Evolutionary conservation across 2,329 filamentous ascomycete species (phyloP).

Genomic region (Amphichorda felina): DNA sequence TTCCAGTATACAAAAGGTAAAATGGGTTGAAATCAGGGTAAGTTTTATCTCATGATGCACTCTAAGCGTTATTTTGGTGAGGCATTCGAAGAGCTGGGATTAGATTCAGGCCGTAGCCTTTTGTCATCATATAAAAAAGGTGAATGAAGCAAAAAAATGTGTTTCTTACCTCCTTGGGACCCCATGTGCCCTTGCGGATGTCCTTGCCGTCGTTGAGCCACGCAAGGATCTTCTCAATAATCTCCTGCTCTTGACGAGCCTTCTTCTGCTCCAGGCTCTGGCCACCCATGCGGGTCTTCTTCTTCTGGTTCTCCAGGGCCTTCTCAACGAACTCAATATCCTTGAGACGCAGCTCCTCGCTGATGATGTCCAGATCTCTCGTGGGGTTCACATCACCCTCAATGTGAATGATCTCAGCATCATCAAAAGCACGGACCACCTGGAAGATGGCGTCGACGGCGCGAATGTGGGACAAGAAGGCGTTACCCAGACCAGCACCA

Average conservation of each 20-base stretch:
- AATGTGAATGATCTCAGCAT: constrained; percentile 98
- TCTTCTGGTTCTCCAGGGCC: constrained; percentile 79
- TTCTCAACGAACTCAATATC: constrained; percentile 99
- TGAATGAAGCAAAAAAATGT: constrained; percentile 9
- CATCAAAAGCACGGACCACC: constrained; percentile 93
- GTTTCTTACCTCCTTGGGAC: constrained; percentile 79
- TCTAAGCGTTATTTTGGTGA: constrained; percentile 59
- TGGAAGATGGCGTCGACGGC: constrained; percentile 98
- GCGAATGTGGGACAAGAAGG: constrained; percentile 97
- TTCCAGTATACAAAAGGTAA: constrained; percentile 3
- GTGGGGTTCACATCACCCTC: constrained; percentile 96
- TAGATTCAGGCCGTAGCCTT: constrained; percentile 91
- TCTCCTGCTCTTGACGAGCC: constrained; percentile 86
- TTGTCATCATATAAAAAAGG: constrained; percentile 73
- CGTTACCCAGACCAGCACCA: constrained; percentile 92
- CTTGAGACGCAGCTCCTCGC: constrained; percentile 91
- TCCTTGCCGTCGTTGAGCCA: constrained; percentile 84
- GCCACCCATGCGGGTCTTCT: constrained; percentile 89
- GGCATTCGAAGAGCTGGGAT: constrained; percentile 99
- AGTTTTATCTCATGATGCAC: constrained; percentile 78
- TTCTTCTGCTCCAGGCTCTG: constrained; percentile 98
- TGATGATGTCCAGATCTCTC: constrained; percentile 92
- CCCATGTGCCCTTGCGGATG: constrained; percentile 82
- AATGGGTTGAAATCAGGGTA: constrained; percentile 45
- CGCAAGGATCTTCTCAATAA: constrained; percentile 78